Conservation (phyloP, 805 yeast genomes). For the Ogataea philodendri region DNA sequence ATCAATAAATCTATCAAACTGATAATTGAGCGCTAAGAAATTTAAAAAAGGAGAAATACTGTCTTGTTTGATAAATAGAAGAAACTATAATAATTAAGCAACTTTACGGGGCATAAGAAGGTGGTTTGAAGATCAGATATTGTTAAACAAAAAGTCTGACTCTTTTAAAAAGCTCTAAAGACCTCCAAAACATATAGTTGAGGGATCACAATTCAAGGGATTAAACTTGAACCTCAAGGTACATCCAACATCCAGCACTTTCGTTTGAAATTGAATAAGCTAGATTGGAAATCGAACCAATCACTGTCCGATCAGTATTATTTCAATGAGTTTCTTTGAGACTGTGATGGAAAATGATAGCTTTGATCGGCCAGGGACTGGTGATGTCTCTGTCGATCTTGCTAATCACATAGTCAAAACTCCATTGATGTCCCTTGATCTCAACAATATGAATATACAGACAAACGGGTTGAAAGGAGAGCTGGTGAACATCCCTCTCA, state of each 20-base stretch:
- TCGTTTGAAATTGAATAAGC: no score
- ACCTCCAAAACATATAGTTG: no score
- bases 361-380: constrained; percentile 19
- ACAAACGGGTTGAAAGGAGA: constrained; percentile 14
- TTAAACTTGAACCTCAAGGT: no score
- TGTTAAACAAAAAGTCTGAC: no score
- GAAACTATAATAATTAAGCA: constrained; percentile 2
- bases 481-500: constrained; percentile 14
- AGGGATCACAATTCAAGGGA: no score
- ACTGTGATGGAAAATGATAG: constrained; percentile 19
- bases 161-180: no score
- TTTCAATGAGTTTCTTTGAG: constrained; percentile 21
- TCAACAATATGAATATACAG: constrained; percentile 19
- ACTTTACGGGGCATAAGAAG: not conserved
- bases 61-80: constrained; percentile 2
- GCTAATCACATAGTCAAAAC: constrained; percentile 17
- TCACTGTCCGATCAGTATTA: no score
- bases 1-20: no score
- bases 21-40: constrained; percentile 10
- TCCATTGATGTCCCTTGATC: constrained; percentile 20
- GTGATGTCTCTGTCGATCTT: constrained; percentile 19
- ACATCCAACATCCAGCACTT: no score
- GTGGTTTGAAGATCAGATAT: no score
- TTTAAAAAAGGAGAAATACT: constrained; percentile 5
- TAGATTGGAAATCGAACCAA: no score